Evolutionary conservation across 1,139 yeast species (phyloP).

Genomic region (Candida neerlandica): DNA sequence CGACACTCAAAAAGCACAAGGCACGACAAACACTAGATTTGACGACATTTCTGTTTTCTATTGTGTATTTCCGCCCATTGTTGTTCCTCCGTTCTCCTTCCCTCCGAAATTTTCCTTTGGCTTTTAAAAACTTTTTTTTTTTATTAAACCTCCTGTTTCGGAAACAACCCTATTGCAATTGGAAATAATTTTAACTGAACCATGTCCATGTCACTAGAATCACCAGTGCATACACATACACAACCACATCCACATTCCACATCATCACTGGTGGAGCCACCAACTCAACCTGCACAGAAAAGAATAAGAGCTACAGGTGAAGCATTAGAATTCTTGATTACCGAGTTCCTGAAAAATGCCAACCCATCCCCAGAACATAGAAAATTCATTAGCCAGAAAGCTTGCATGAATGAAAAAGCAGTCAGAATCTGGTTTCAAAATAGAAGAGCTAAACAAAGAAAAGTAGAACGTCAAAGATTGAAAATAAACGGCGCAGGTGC

Average conservation of each 20-base stretch:
- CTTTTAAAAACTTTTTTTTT: neutral
- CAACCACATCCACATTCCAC: neutral
- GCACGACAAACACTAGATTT: neutral
- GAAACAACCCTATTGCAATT: neutral
- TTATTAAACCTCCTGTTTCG: neutral
- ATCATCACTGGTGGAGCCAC: neutral
- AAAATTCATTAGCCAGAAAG: slow-evolving; percentile 68
- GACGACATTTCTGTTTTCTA: neutral
- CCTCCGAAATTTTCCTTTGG: neutral
- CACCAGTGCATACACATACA: neutral
- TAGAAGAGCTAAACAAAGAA: slow-evolving; percentile 78
- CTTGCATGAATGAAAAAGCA: slow-evolving; percentile 89
- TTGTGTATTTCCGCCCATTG: neutral
- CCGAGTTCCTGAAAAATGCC: slow-evolving; percentile 72
- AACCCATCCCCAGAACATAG: slow-evolving; percentile 71
- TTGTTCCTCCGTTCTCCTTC: neutral
- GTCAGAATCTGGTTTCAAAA: slow-evolving; percentile 97
- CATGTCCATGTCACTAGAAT: neutral
- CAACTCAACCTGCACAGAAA: slow-evolving; percentile 19
- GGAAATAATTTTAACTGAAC: too few species aligned
- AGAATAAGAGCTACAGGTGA: slow-evolving; percentile 80
- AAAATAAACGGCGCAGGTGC: slow-evolving; percentile 2
- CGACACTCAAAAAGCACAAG: neutral
- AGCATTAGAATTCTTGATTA: slow-evolving; percentile 66
- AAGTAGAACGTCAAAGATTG: slow-evolving; percentile 46